These are phyloP conservation scores for Xeromyces bisporus DNA, from an alignment of 495 filamentous ascomycete genomes.

Conservation along the genomic window DNA sequence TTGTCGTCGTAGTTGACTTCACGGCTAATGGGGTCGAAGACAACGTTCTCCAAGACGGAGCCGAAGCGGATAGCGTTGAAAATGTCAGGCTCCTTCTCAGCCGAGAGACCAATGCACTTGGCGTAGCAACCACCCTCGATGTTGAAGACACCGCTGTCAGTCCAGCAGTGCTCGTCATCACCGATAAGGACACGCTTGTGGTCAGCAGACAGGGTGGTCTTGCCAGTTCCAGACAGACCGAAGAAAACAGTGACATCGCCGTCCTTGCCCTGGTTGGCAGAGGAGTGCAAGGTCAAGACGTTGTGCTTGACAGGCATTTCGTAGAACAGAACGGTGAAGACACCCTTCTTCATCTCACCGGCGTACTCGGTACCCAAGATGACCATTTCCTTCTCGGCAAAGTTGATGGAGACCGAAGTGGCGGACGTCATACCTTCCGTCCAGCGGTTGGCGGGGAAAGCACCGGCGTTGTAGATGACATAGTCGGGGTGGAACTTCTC, in stretches of 20 bases:
- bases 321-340: conserved; percentile 99
- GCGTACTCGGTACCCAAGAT: conserved; percentile 98
- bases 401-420: conserved; percentile 76
- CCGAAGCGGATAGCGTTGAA: conserved; percentile 92
- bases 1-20: conserved; percentile 86
- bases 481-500: conserved; percentile 97
- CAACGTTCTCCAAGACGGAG: conserved; percentile 94
- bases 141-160: conserved; percentile 93
- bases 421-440: conserved; percentile 96
- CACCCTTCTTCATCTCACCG: conserved; percentile 99
- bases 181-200: conserved; percentile 92
- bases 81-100: conserved; percentile 98
- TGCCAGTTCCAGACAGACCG: conserved; percentile 94
- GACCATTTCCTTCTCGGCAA: conserved; percentile 88
- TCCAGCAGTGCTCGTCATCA: conserved; percentile 99
- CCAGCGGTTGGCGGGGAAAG: conserved; percentile 96
- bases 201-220: conserved; percentile 95
- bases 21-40: conserved; percentile 83
- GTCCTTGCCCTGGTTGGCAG: conserved; percentile 73
- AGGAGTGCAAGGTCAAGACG: conserved; percentile 91
- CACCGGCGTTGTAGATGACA: conserved; percentile 97
- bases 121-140: conserved; percentile 99
- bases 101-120: conserved; percentile 94
- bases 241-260: conserved; percentile 98
- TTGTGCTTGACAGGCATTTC: conserved; percentile 99